phyloP scores from a whole-genome alignment of 2,329 filamentous ascomycete species.

The Amphichorda felina region DNA sequence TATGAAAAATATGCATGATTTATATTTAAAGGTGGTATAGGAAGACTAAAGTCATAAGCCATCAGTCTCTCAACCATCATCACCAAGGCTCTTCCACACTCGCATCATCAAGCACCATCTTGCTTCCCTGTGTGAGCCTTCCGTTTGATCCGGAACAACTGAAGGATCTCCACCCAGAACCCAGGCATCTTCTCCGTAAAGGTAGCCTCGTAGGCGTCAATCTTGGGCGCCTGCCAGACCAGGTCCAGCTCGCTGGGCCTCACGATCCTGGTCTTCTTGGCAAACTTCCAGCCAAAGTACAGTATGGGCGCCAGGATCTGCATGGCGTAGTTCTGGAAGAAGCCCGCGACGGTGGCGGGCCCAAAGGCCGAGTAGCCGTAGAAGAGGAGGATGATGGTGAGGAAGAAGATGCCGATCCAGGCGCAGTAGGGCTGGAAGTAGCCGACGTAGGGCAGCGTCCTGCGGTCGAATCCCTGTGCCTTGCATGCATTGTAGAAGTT shows the following conservation, averaged over 20 bases:
- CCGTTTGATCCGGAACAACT: not conserved
- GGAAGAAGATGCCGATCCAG: constrained; percentile 25
- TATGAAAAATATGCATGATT: too few species aligned
- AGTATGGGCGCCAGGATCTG: constrained; percentile 38
- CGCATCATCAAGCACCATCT: too few species aligned
- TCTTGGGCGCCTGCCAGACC: constrained; percentile 44
- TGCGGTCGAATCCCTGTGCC: constrained; percentile 39
- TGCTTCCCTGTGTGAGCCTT: too few species aligned
- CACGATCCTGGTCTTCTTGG: constrained; percentile 45
- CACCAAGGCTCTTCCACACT: too few species aligned
- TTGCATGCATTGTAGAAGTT: constrained; percentile 38
- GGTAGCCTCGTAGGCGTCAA: constrained; percentile 43
- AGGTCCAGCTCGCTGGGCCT: constrained; percentile 43
- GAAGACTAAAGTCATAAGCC: too few species aligned
- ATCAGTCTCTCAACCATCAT: too few species aligned
- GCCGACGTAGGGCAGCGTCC: constrained; percentile 42
- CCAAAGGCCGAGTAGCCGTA: too few species aligned
- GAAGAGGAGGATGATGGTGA: too few species aligned
- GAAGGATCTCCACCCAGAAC: not conserved
- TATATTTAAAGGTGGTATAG: too few species aligned
- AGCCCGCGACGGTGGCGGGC: too few species aligned
- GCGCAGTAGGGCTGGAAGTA: constrained; percentile 47
- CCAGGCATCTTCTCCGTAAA: not conserved
- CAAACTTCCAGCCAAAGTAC: constrained; percentile 51
- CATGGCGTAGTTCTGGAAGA: constrained; percentile 38